Evolutionary conservation across 768 basidiomycete species (phyloP).

Genomic region (Leccinum subgranulosum): DNA sequence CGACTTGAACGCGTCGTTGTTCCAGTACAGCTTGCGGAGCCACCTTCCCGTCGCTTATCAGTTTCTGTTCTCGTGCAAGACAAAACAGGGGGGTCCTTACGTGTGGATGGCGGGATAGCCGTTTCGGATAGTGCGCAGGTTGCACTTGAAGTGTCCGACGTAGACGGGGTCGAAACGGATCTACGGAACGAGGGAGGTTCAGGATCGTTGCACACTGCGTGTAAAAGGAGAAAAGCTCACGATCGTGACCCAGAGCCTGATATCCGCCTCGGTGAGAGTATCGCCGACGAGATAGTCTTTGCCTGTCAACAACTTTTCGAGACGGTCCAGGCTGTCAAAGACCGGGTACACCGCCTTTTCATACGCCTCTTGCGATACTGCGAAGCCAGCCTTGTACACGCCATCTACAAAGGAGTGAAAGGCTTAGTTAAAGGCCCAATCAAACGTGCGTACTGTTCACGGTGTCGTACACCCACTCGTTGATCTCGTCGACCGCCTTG

Average conservation of each 20-base stretch:
- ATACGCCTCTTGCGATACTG: constrained; percentile 78
- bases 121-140: constrained; percentile 78
- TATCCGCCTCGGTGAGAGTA: constrained; percentile 77
- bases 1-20: constrained; percentile 78
- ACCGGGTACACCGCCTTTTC: constrained; percentile 69
- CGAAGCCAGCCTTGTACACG: constrained; percentile 90
- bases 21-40: constrained; percentile 91
- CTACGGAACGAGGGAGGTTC: constrained; percentile 31
- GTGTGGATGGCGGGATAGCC: constrained; percentile 82
- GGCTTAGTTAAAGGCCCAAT: neutral
- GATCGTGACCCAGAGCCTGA: constrained; percentile 91
- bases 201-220: neutral
- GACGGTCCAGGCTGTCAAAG: constrained; percentile 75
- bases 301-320: constrained; percentile 73
- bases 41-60: constrained; percentile 42
- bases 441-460: constrained; percentile 64
- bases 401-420: constrained; percentile 47
- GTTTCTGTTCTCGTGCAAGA: neutral
- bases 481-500: constrained; percentile 77
- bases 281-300: constrained; percentile 86
- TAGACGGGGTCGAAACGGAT: constrained; percentile 91
- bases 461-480: constrained; percentile 81
- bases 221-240: constrained; percentile 40
- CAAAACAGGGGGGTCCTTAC: constrained; percentile 18
- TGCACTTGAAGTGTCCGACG: constrained; percentile 92